phyloP scores from a whole-genome alignment of 2,329 filamentous ascomycete species.

The Curvularia verruculosa region DNA sequence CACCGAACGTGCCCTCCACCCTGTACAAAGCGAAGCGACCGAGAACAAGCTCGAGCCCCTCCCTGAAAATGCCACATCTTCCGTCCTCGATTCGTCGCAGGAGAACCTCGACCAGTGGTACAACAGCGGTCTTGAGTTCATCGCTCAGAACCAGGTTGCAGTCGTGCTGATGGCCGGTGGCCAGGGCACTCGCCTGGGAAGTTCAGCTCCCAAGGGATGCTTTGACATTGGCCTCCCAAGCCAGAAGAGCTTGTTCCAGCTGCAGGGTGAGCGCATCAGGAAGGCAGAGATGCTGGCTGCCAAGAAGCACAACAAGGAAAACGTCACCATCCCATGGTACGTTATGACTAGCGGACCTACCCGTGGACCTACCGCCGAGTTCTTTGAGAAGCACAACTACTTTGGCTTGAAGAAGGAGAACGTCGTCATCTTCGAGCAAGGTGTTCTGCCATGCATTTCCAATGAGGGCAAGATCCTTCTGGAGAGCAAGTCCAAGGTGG shows the following conservation, averaged over 20 bases:
- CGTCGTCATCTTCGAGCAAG: constrained; percentile 93
- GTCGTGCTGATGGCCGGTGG: constrained; percentile 98
- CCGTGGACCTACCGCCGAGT: constrained; percentile 86
- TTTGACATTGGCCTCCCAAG: constrained; percentile 95
- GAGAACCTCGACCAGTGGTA: constrained; percentile 86
- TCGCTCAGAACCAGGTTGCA: constrained; percentile 72
- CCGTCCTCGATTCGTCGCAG: constrained; percentile 84
- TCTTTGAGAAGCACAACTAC: constrained; percentile 87
- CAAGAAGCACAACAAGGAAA: constrained; percentile 66
- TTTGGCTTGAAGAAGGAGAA: constrained; percentile 88
- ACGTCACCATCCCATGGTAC: constrained; percentile 86
- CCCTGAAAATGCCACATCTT: constrained; percentile 83
- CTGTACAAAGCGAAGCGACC: constrained; percentile 65
- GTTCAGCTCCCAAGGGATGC: constrained; percentile 95
- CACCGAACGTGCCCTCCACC: constrained; percentile 79
- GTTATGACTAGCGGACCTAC: constrained; percentile 99
- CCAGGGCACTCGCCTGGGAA: constrained; percentile 92
- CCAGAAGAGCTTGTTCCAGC: constrained; percentile 93
- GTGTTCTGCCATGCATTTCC: constrained; percentile 93
- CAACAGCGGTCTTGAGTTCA: constrained; percentile 68
- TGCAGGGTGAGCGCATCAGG: constrained; percentile 91
- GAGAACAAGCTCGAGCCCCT: constrained; percentile 76
- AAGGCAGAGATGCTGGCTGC: constrained; percentile 83
- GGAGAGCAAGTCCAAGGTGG: constrained; percentile 86
- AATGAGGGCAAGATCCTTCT: constrained; percentile 97